A percentile compares a stretch with the other conserved stretches of the same genome.
Evolutionary conservation across 2,329 filamentous ascomycete genomes (phyloP).

Genomic region (Penicillium concentricum): DNA sequence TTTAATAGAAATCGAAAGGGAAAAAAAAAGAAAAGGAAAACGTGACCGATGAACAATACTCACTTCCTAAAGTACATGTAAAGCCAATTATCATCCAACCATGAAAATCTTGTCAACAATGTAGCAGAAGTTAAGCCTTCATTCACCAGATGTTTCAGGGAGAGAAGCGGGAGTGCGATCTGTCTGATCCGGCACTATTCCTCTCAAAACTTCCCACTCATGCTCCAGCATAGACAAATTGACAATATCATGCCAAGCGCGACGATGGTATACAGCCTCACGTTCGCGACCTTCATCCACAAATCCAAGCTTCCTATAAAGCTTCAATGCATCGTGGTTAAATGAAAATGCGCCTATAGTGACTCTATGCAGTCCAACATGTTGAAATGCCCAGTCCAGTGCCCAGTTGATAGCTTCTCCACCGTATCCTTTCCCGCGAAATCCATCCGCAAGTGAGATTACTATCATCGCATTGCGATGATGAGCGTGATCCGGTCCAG

Average conservation of each 20-base stretch:
- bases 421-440: conserved; percentile 8
- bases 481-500: not conserved
- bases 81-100: too few species aligned
- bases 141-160: not conserved
- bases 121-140: not conserved
- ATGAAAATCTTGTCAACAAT: not conserved
- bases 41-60: too few species aligned
- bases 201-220: conserved; percentile 5
- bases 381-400: conserved; percentile 13
- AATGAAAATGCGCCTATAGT: conserved; percentile 7
- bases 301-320: conserved; percentile 16
- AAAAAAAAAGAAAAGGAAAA: too few species aligned
- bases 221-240: conserved; percentile 4
- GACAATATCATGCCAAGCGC: conserved; percentile 15
- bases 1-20: too few species aligned
- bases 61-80: too few species aligned
- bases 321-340: conserved; percentile 7
- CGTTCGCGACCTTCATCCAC: conserved; percentile 13
- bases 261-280: conserved; percentile 8
- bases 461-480: conserved; percentile 2
- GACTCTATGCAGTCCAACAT: conserved; percentile 11
- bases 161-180: not conserved
- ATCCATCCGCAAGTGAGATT: conserved; percentile 2
- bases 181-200: not conserved
- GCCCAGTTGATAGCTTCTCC: conserved; percentile 15